Conservation (phyloP, 768 basidiomycete species). For the Calocera cornea region DNA sequence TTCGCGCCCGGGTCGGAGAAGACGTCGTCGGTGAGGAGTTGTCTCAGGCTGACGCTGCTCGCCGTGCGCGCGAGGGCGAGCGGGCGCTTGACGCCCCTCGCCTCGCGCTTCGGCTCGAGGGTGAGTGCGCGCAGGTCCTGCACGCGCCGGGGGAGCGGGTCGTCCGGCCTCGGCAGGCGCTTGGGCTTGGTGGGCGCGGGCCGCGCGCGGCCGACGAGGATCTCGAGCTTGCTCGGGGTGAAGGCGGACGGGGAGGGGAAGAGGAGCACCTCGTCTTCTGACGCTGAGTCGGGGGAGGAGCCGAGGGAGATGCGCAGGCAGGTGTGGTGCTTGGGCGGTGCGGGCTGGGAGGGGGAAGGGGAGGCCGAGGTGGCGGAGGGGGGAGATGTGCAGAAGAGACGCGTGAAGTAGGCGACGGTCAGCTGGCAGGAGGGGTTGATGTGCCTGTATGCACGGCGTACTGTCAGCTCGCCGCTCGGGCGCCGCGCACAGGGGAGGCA, state of each 20-base stretch:
- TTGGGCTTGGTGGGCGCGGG: not conserved
- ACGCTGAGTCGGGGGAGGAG: not conserved
- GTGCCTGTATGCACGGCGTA: not conserved
- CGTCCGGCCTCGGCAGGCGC: not conserved
- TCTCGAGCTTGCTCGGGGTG: not conserved
- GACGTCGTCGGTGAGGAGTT: not conserved
- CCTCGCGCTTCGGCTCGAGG: not conserved
- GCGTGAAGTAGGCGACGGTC: not conserved
- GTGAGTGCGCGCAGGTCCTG: not conserved
- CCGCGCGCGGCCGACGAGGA: not conserved
- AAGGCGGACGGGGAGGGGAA: not conserved
- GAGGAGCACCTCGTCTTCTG: not conserved
- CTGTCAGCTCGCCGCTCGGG: not conserved
- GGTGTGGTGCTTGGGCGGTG: not conserved
- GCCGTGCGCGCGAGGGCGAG: too few relatives aligned
- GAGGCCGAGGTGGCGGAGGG: not conserved
- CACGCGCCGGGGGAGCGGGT: not conserved
- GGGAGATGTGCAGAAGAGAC: not conserved
- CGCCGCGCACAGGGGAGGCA: too few relatives aligned
- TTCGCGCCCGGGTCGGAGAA: not conserved
- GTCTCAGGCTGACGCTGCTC: not conserved
- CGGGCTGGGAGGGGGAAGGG: not conserved
- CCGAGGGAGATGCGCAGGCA: not conserved
- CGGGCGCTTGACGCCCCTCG: not conserved
- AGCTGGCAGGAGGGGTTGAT: conserved; percentile 1